These are phyloP conservation scores for Lepiota subincarnata DNA, from an alignment of 768 basidiomycete genomes.

Conservation along the genomic window DNA sequence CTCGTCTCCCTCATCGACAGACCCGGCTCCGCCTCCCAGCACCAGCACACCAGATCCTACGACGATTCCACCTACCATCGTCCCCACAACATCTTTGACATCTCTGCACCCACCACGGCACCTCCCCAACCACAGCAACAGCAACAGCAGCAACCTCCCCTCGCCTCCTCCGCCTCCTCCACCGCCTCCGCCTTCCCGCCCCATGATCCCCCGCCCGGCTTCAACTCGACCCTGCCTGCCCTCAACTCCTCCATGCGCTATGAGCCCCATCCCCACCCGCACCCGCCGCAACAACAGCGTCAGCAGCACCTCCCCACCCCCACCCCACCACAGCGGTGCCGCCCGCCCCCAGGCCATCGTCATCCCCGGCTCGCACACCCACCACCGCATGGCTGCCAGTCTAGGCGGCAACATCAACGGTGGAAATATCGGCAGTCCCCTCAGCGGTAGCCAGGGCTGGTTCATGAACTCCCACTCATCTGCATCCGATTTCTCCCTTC, in stretches of 20 bases:
- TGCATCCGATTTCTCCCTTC: constrained; percentile 12
- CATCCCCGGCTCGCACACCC: constrained; percentile 41
- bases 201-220: constrained; percentile 29
- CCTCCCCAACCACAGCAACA: constrained; percentile 22
- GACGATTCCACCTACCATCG: constrained; percentile 15
- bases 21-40: constrained; percentile 9
- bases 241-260: constrained; percentile 51
- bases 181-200: constrained; percentile 16
- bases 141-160: constrained; percentile 22
- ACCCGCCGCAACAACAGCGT: constrained; percentile 58
- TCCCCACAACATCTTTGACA: constrained; percentile 59
- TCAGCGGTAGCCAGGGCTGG: constrained; percentile 9
- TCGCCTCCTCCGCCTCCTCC: constrained; percentile 10
- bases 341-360: constrained; percentile 62
- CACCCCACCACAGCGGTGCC: constrained; percentile 32
- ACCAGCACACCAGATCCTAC: constrained; percentile 13
- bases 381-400: constrained; percentile 8
- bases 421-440: not conserved
- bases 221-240: constrained; percentile 48
- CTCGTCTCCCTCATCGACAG: constrained; percentile 52
- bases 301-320: constrained; percentile 48
- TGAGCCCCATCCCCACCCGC: constrained; percentile 46
- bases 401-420: constrained; percentile 1
- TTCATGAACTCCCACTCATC: constrained; percentile 9
- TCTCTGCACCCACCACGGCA: constrained; percentile 39